Evolutionary conservation across 106 monocot species (phyloP).

Genomic region (Dendrobium huoshanense): DNA sequence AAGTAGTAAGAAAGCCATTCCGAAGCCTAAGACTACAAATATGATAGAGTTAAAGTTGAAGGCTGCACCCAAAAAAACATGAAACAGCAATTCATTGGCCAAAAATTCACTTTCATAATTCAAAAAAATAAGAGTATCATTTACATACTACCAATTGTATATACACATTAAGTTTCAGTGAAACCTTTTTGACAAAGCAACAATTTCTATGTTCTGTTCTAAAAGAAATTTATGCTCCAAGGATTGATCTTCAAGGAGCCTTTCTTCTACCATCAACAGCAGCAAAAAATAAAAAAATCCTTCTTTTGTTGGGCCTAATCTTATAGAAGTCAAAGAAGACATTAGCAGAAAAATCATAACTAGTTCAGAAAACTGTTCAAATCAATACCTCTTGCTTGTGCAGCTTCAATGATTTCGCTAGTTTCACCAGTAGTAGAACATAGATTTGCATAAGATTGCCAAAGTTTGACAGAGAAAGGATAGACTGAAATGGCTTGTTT

Average conservation of each 20-base stretch:
- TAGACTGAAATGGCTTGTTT: conserved; percentile 57
- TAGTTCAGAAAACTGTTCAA: conserved; percentile 6
- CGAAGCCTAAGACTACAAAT: too few species aligned
- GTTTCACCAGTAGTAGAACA: conserved; percentile 24
- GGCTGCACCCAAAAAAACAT: too few species aligned
- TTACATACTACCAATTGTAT: neutral
- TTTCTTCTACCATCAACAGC: neutral
- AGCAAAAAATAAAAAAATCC: neutral
- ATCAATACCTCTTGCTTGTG: conserved; percentile 68
- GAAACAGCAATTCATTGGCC: too few species aligned
- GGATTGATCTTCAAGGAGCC: neutral
- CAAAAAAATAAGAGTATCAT: neutral
- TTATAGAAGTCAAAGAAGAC: too few species aligned
- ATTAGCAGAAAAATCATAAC: neutral
- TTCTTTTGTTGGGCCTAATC: too few species aligned
- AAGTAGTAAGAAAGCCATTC: too few species aligned
- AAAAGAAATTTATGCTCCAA: neutral
- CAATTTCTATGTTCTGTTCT: neutral
- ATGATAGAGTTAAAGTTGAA: too few species aligned
- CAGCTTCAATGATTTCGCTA: conserved; percentile 34
- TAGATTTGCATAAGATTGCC: conserved; percentile 52
- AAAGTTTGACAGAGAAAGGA: conserved; percentile 83
- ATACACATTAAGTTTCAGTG: neutral
- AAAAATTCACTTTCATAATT: neutral
- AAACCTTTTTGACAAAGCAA: neutral